A percentile compares a stretch with the other conserved stretches of the same genome.
Conservation (phyloP, 768 basidiomycete genomes). For the Boletus pseudo-olivaceus region DNA sequence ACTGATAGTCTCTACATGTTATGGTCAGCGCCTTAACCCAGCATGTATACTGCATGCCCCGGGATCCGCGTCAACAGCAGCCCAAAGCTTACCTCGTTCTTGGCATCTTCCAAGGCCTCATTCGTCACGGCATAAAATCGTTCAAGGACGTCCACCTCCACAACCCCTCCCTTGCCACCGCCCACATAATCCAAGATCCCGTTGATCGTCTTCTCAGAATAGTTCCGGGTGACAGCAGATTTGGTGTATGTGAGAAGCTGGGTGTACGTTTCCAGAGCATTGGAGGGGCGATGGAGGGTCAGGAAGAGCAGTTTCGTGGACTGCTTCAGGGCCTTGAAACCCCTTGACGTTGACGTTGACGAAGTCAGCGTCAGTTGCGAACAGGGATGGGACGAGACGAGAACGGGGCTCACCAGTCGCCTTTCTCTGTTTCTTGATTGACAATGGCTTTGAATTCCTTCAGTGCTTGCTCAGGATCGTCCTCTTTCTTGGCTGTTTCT, state of each 20-base stretch:
- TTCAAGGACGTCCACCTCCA: constrained; percentile 85
- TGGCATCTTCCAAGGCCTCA: constrained; percentile 85
- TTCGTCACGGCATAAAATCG: constrained; percentile 95
- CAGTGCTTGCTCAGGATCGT: constrained; percentile 86
- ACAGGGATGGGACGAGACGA: neutral
- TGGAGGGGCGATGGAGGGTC: constrained; percentile 68
- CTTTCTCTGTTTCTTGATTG: constrained; percentile 86
- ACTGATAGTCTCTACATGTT: constrained; percentile 73
- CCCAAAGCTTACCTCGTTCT: constrained; percentile 76
- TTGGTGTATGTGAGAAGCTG: constrained; percentile 91
- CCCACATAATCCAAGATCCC: constrained; percentile 97
- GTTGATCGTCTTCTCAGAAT: constrained; percentile 98
- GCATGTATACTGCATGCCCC: neutral
- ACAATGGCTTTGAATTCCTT: constrained; percentile 89
- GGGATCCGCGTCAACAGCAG: neutral
- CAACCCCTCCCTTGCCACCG: constrained; percentile 73
- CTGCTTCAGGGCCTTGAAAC: constrained; percentile 98
- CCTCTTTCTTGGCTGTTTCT: constrained; percentile 81
- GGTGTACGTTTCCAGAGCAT: constrained; percentile 83
- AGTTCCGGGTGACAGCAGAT: constrained; percentile 90
- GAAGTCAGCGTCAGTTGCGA: neutral
- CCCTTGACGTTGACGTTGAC: constrained; percentile 53
- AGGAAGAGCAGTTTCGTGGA: constrained; percentile 93
- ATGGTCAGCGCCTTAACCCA: neutral
- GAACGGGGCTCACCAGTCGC: constrained; percentile 71